phyloP scores from a whole-genome alignment of 2,329 filamentous ascomycete genomes.

The Colletotrichum melonis region DNA sequence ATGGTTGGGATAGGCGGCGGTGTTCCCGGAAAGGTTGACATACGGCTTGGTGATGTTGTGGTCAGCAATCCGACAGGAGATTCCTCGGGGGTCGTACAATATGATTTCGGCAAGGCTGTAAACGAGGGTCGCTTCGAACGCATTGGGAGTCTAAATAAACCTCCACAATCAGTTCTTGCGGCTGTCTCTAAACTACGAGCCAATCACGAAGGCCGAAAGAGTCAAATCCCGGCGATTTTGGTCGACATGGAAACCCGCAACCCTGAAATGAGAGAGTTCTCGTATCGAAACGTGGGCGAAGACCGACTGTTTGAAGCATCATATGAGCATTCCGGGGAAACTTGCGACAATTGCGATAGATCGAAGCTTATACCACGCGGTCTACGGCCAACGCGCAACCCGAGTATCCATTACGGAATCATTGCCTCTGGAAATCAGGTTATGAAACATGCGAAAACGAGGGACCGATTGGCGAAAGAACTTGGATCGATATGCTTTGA shows the following conservation, averaged over 20 bases:
- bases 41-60: constrained; percentile 43
- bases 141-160: background rate
- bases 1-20: constrained; percentile 46
- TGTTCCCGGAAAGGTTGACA: constrained; percentile 29
- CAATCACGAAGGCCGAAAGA: background rate
- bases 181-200: background rate
- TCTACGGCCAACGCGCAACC: background rate
- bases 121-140: background rate
- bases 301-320: background rate
- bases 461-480: constrained; percentile 43
- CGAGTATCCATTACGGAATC: constrained; percentile 32
- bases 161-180: background rate
- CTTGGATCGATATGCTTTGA: constrained; percentile 38
- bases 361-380: accelerated
- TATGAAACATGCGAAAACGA: constrained; percentile 43
- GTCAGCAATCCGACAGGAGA: constrained; percentile 38
- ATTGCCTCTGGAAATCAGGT: constrained; percentile 47
- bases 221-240: background rate
- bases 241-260: background rate
- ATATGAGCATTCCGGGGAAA: background rate
- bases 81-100: constrained; percentile 39
- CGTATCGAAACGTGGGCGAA: background rate
- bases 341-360: background rate
- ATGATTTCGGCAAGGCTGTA: constrained; percentile 39
- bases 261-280: background rate